These are phyloP conservation scores for Colletotrichum sp. DNA, from an alignment of 2,329 filamentous ascomycete species.

Conservation along the genomic window DNA sequence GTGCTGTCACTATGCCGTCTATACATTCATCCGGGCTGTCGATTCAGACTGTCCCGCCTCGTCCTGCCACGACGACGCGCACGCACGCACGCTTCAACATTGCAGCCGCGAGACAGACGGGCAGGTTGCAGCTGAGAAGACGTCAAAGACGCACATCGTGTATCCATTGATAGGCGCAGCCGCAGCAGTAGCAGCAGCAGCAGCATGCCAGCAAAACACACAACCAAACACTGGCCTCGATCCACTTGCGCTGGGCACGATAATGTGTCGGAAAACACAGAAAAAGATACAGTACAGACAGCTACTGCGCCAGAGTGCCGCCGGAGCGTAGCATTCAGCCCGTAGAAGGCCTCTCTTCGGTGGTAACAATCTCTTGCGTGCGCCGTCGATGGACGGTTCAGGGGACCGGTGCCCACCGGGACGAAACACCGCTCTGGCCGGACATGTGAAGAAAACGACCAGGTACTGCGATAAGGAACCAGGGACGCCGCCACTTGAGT, in stretches of 20 bases:
- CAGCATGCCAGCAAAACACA: background rate
- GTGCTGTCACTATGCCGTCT: background rate
- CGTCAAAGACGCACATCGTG: background rate
- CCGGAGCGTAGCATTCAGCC: background rate
- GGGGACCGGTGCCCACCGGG: slow-evolving; percentile 10
- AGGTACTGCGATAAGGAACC: background rate
- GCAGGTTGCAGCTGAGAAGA: background rate
- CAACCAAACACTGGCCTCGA: background rate
- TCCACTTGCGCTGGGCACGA: slow-evolving; percentile 13
- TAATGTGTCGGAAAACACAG: background rate
- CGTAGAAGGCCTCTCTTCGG: background rate
- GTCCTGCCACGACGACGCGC: background rate
- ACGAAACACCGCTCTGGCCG: slow-evolving; percentile 16
- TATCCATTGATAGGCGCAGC: background rate
- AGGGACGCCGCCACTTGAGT: background rate
- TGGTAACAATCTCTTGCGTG: background rate
- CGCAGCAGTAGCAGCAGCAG: background rate
- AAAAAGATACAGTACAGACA: background rate
- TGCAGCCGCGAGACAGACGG: background rate
- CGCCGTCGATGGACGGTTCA: background rate
- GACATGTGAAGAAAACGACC: slow-evolving; percentile 8
- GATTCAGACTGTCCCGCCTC: background rate
- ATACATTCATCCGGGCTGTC: background rate
- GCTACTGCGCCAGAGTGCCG: slow-evolving; percentile 2
- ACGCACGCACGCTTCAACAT: background rate